Base-by-base conservation (phyloP, 331 rosid genomes). In the Ulmus americana region DNA sequence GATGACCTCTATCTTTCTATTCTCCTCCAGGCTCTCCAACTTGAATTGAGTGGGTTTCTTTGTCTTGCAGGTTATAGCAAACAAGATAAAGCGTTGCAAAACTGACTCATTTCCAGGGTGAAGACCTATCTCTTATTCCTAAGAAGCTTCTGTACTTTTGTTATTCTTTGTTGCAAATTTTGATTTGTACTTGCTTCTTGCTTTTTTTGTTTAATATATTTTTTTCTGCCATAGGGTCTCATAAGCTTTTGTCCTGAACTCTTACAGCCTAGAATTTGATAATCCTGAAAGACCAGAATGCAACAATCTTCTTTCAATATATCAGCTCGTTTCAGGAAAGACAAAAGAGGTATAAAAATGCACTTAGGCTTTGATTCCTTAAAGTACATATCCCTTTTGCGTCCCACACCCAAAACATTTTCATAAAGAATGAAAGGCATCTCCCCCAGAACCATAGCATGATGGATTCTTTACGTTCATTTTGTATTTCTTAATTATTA, bases 81-180 rank as follows among this genome's bases (percentile, higher is more conserved):
- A 79, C 95, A 92, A 92, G 85, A 89, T 92, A 76, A 92, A 92
- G 67, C 95, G 97, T 64, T 92, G 98, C 90, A 92, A 92, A 79
- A 92, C 97, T 8, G 98, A 92, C 79, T 78, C 98, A 40, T 80
- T 86, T 77, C 67, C 88, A 11, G 80, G 96, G 98, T 92, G 71
- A 82, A 83, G 75, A 55, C 54, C 74, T 69, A 64, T 60, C 61
- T 63, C 63, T 65, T 61, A 42, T 64, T 76, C 68, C 8, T 47
- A 22, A 75, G 50, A 69, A 60, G 61, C 70, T 66, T 82, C 60
- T 61, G 42, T 39, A 35, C 40, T 69, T 63, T 55, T 47, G 63
- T 20, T 39, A 61, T 47, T 57, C 43, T 43, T 49, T 10, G 10
- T 70, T 40, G 55, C 64, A 47, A 10, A 28, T 68, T 38, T 48